Base-by-base conservation (phyloP, 2,329 filamentous ascomycete genomes). In the Diaporthe citri region DNA sequence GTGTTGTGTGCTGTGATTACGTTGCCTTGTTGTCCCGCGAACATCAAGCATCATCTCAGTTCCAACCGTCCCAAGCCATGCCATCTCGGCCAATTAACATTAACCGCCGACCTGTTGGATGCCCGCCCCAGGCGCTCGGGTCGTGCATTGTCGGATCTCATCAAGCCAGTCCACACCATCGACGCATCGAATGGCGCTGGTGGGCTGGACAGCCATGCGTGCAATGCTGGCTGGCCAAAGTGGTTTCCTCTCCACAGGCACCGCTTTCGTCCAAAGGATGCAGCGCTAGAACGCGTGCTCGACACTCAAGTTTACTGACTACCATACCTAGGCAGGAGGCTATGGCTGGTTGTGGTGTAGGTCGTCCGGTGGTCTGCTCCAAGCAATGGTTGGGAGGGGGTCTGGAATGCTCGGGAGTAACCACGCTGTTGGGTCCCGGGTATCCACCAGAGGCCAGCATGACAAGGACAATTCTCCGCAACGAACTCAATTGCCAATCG, bases 81-180 rank as follows among this genome's bases (percentile, higher is more conserved):
- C 77, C 57, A 28, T 52, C 41, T 66, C 77, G 76, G 75, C 77
- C 56, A 70, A 76, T 76, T 76, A 72, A n/a, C 31, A 41, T 69
- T 41, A 9, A 20, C 64, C 64, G 46, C 64, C 64, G 2, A 7
- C 22, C 34, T 69, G 41, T 52, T 69, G 64, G 46, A 8, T 69
- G 48, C 48, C 17, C 48, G 64, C 64, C 64, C 64, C 64, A 55
- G 64, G 41, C 34, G 48, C 46, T 52, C 48, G 64, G 64, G 64
- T 69, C 64, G 48, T 69, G 64, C 64, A 69, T 69, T 52, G 36
- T 69, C 46, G 62, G 62, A 67, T 67, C 62, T 67, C 46, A 36
- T 52, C 62, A 67, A 48, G 62, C 62, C 62, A 67, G 20, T 20
- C 22, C 62, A 69, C 48, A 39, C 62, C 43, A 67, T 67, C 31